Conservation (phyloP, 2,329 filamentous ascomycete genomes). For the Cladophialophora exuberans region DNA sequence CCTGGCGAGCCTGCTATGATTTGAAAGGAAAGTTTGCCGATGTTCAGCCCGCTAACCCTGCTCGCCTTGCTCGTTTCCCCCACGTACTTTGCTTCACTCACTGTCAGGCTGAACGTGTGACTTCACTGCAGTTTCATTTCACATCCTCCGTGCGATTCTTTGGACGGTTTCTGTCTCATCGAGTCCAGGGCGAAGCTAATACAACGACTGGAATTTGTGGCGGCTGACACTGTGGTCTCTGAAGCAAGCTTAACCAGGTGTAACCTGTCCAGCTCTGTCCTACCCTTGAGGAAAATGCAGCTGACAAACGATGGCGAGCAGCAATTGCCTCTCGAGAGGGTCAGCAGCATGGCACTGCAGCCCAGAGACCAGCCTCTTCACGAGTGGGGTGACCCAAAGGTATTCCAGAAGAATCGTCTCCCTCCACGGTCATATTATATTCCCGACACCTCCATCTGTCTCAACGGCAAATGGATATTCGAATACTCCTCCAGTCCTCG, state of each 20-base stretch:
- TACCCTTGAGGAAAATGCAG: conserved; percentile 4
- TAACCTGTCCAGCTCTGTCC: too few relatives aligned
- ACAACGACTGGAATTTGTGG: too few relatives aligned
- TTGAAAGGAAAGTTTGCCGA: conserved; percentile 2
- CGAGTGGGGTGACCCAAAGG: conserved; percentile 43
- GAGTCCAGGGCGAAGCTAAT: too few relatives aligned
- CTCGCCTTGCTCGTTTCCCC: too few relatives aligned
- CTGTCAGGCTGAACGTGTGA: too few relatives aligned
- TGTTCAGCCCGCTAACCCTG: conserved; percentile 1
- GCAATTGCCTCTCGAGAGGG: conserved; percentile 1
- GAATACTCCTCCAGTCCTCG: conserved; percentile 25
- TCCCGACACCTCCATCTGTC: conserved; percentile 45
- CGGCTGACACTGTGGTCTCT: too few relatives aligned
- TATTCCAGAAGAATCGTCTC: conserved; percentile 59
- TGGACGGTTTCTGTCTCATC: too few relatives aligned
- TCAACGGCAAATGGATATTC: conserved; percentile 64
- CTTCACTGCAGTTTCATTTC: too few relatives aligned
- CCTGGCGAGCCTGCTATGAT: background rate
- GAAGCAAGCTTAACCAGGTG: too few relatives aligned
- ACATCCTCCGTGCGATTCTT: too few relatives aligned
- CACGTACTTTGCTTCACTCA: too few relatives aligned
- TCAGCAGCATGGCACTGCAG: background rate
- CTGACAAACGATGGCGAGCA: conserved; percentile 5
- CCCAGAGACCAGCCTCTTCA: background rate
- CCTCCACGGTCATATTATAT: conserved; percentile 58